Conservation (phyloP, 352 stramenopile species). For the Pseudoperonospora humuli region DNA sequence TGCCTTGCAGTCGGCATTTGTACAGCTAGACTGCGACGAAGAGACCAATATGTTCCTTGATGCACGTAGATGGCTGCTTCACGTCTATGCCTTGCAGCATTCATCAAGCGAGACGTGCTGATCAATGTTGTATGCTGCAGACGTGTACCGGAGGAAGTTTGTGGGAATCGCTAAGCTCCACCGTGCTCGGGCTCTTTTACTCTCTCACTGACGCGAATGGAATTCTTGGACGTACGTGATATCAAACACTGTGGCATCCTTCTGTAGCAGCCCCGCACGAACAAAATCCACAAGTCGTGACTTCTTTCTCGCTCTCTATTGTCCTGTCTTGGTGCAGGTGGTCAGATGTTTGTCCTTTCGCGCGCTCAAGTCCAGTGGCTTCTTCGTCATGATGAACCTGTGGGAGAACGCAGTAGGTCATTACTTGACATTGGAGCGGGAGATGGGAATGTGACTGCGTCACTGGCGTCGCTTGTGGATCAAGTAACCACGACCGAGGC, state of each 20-base stretch:
- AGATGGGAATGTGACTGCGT: slow-evolving; percentile 77
- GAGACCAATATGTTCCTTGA: slow-evolving; percentile 69
- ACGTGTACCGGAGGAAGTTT: slow-evolving; percentile 67
- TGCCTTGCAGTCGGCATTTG: slow-evolving; percentile 48
- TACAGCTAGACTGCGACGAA: slow-evolving; percentile 66
- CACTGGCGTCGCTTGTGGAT: slow-evolving; percentile 67
- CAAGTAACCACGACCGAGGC: slow-evolving; percentile 67
- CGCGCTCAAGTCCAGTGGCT: slow-evolving; percentile 60
- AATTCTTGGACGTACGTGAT: slow-evolving; percentile 65
- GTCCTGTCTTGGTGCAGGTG: slow-evolving; percentile 29
- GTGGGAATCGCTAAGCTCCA: slow-evolving; percentile 58
- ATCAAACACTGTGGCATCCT: neutral
- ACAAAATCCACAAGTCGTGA: neutral
- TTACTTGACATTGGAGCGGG: slow-evolving; percentile 78
- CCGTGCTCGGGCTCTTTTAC: slow-evolving; percentile 69
- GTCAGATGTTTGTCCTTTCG: slow-evolving; percentile 85
- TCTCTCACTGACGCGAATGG: slow-evolving; percentile 78
- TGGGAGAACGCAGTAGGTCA: slow-evolving; percentile 25
- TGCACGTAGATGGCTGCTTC: slow-evolving; percentile 27
- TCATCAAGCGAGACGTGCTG: neutral
- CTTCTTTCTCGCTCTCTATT: slow-evolving; percentile 4
- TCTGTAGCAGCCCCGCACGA: slow-evolving; percentile 6
- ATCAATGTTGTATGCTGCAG: no score
- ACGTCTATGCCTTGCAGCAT: no score
- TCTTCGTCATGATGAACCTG: slow-evolving; percentile 35